Evolutionary conservation across 257 asterid species (phyloP).

Genomic region (Solanum neorickii): DNA sequence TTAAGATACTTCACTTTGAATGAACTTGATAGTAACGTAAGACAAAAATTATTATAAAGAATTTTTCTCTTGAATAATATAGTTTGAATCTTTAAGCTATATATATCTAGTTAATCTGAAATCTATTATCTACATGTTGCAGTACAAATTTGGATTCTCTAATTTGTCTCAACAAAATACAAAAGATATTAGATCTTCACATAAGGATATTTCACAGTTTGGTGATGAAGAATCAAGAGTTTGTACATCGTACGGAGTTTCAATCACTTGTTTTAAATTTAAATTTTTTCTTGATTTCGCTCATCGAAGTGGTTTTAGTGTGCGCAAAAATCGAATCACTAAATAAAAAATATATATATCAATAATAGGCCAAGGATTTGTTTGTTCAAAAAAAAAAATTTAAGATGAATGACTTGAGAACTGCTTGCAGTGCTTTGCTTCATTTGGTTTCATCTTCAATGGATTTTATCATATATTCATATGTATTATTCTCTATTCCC

Average conservation of each 20-base stretch:
- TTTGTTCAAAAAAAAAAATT: too few species aligned
- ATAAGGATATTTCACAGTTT: neutral
- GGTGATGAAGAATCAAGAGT: neutral
- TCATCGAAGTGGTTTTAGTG: neutral
- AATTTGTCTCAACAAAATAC: neutral
- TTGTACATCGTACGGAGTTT: neutral
- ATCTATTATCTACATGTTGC: neutral
- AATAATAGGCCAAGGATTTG: too few species aligned
- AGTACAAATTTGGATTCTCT: neutral
- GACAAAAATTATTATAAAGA: too few species aligned
- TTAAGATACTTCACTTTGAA: too few species aligned
- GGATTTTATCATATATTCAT: too few species aligned
- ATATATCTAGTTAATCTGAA: neutral
- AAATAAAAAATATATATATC: too few species aligned
- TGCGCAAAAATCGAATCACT: neutral
- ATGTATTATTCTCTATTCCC: too few species aligned
- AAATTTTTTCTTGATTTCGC: neutral
- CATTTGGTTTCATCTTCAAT: too few species aligned
- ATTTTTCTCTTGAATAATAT: too few species aligned
- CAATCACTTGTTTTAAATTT: neutral
- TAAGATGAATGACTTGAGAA: too few species aligned
- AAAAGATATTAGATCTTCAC: neutral
- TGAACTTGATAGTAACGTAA: too few species aligned
- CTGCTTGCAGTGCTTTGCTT: conserved; percentile 9
- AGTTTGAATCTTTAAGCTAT: neutral